Conservation (phyloP, 371 early-diverging fungal genomes). For the Haplosporangium sp. region DNA sequence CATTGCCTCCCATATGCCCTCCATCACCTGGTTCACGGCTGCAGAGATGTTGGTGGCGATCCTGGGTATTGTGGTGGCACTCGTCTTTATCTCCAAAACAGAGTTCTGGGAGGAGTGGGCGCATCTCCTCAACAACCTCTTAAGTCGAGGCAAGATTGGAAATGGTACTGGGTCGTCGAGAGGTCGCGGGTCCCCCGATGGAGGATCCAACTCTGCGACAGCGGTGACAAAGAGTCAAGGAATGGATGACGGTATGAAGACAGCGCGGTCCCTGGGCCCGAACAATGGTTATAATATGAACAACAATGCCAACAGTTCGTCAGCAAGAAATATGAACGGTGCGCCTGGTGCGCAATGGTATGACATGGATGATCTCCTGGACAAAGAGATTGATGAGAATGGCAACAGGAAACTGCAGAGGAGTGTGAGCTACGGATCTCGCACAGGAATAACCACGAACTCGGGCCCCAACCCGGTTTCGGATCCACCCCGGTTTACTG, state of each 20-base stretch:
- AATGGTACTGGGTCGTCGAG: slow-evolving; percentile 13
- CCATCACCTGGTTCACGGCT: slow-evolving; percentile 41
- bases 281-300: background rate
- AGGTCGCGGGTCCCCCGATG: slow-evolving; percentile 27
- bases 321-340: slow-evolving; percentile 6
- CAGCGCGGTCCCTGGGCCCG: no score
- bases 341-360: slow-evolving; percentile 42
- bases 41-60: slow-evolving; percentile 43
- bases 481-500: slow-evolving; percentile 21
- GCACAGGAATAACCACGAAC: slow-evolving; percentile 3
- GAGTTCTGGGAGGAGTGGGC: slow-evolving; percentile 55
- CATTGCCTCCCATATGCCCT: slow-evolving; percentile 13
- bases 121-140: slow-evolving; percentile 24
- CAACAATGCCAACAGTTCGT: slow-evolving; percentile 9
- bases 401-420: slow-evolving; percentile 16
- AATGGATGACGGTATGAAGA: slow-evolving; percentile 3
- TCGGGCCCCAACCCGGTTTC: slow-evolving; percentile 21
- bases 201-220: background rate
- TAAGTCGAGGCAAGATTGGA: slow-evolving; percentile 25
- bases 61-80: slow-evolving; percentile 32
- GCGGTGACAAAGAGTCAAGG: background rate
- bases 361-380: slow-evolving; percentile 9
- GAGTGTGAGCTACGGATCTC: slow-evolving; percentile 22
- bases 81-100: slow-evolving; percentile 36
- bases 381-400: slow-evolving; percentile 26